phyloP scores from a whole-genome alignment of 2,329 filamentous ascomycete genomes.

The Nothomitra cinnamomea region DNA sequence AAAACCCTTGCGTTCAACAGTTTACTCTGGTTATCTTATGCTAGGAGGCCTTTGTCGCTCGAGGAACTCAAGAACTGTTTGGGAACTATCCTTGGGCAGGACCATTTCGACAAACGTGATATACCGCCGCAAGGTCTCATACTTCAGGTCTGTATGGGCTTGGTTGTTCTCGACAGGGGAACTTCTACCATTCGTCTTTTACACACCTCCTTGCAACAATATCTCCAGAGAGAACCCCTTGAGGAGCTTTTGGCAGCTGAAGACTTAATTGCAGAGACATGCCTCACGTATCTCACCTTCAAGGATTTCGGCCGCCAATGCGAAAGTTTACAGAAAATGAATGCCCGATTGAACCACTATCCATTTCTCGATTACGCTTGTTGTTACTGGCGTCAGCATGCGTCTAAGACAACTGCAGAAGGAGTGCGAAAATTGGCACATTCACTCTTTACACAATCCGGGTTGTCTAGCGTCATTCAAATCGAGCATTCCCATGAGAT shows the following conservation, averaged over 20 bases:
- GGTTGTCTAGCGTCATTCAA: no score
- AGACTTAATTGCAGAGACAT: neutral
- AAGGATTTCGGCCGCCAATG: neutral
- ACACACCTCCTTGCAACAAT: neutral
- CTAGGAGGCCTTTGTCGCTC: conserved; percentile 14
- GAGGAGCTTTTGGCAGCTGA: neutral
- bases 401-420: no score
- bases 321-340: neutral
- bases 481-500: no score
- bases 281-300: neutral
- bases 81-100: conserved; percentile 13
- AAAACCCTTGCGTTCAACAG: conserved; percentile 14
- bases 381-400: neutral
- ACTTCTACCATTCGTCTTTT: neutral
- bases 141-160: neutral
- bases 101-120: neutral
- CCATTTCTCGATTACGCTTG: neutral
- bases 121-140: neutral
- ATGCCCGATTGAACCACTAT: neutral
- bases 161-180: neutral
- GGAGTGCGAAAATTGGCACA: no score
- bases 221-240: neutral
- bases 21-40: conserved; percentile 18
- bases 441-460: no score
- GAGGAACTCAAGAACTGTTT: conserved; percentile 18